A percentile compares a stretch with the other conserved stretches of the same genome.
Conservation (phyloP, 2,329 filamentous ascomycete species). For the Colletotrichum salicis region DNA sequence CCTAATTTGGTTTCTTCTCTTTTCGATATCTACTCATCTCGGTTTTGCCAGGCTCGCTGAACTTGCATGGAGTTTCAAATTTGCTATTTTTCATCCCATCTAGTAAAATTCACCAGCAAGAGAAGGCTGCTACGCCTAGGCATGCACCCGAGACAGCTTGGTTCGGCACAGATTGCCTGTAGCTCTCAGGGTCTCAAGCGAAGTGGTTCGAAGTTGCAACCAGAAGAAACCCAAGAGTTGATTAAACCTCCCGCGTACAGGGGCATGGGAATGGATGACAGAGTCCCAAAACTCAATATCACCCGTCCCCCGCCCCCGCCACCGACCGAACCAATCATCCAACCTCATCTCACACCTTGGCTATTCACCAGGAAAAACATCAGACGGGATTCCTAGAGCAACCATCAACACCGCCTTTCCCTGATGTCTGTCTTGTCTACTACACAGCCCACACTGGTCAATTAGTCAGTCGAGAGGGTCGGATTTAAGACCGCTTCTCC, state of each 20-base stretch:
- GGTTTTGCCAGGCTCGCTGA: background rate
- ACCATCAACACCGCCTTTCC: constrained; percentile 5
- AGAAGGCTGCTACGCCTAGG: background rate
- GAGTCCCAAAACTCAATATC: constrained; percentile 2
- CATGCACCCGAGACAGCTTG: background rate
- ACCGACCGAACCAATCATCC: constrained; percentile 19
- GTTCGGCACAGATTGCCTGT: background rate
- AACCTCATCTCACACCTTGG: background rate
- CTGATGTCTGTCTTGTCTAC: background rate
- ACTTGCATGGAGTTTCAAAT: background rate
- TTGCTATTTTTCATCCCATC: too few relatives aligned
- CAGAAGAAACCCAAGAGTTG: background rate
- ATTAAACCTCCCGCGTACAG: background rate
- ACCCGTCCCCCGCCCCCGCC: background rate
- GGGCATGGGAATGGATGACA: constrained; percentile 1
- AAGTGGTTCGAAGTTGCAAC: background rate
- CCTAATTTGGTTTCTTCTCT: background rate
- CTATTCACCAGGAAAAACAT: constrained; percentile 6
- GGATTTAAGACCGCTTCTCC: constrained; percentile 11
- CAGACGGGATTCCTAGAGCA: constrained; percentile 21
- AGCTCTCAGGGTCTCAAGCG: background rate
- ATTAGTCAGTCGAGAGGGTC: background rate
- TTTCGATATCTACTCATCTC: constrained; percentile 17
- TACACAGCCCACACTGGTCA: constrained; percentile 22
- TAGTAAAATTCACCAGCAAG: background rate